Percentiles rank a stretch among this genome's conserved stretches.
Conservation (phyloP, 2,329 filamentous ascomycete genomes). For the Diaporthe citrichinensis region DNA sequence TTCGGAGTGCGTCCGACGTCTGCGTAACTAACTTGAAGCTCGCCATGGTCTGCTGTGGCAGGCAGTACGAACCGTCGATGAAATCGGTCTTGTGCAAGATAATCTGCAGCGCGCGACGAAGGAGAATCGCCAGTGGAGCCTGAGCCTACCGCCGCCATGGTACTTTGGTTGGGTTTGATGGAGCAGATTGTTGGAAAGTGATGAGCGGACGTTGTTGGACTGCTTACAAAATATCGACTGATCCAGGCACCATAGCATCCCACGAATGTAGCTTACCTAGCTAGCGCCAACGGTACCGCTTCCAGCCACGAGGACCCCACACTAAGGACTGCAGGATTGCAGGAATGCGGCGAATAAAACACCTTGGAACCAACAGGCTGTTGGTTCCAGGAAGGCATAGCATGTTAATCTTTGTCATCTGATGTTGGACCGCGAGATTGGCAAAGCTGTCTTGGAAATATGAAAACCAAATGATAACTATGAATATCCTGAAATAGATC, state of each 20-base stretch:
- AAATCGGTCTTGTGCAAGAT: conserved; percentile 37
- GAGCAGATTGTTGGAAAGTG: neutral
- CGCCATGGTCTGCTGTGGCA: conserved; percentile 39
- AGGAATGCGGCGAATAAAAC: neutral
- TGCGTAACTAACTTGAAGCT: conserved; percentile 43
- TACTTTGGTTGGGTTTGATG: neutral
- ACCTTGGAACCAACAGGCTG: too few relatives aligned
- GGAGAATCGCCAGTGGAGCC: neutral
- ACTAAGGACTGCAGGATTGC: neutral
- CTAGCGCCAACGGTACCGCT: conserved; percentile 6
- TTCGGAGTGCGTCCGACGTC: conserved; percentile 26
- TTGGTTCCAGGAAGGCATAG: too few relatives aligned
- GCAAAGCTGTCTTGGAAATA: too few relatives aligned
- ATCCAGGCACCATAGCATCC: neutral
- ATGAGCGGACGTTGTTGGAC: neutral
- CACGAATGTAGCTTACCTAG: too few relatives aligned
- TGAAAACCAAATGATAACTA: too few relatives aligned
- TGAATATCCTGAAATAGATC: too few relatives aligned
- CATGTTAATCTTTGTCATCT: too few relatives aligned
- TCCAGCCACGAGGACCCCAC: neutral
- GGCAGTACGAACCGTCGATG: conserved; percentile 41
- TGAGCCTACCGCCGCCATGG: neutral
- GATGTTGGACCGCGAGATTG: too few relatives aligned
- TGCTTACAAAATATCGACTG: neutral
- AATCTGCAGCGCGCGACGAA: neutral